Evolutionary conservation across 352 stramenopile species (phyloP).

Genomic region (Phytophthora foliorum): DNA sequence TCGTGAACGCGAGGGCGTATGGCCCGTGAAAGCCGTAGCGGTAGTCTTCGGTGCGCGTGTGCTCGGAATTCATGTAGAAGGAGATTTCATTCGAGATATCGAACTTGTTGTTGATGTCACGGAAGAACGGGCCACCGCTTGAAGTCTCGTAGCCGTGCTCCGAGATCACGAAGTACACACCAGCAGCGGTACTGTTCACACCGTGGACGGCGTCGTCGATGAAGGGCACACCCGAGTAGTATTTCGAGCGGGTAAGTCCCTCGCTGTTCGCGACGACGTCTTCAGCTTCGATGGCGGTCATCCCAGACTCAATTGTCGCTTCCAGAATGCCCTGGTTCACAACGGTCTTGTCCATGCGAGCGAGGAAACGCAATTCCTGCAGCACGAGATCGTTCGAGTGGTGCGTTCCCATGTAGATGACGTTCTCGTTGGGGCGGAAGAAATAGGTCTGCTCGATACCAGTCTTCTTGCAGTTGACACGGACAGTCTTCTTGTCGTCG

Average conservation of each 20-base stretch:
- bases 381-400: slow-evolving; percentile 44
- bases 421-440: slow-evolving; percentile 59
- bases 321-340: slow-evolving; percentile 45
- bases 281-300: slow-evolving; percentile 49
- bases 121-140: slow-evolving; percentile 56
- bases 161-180: slow-evolving; percentile 67
- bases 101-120: slow-evolving; percentile 70
- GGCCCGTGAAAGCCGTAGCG: slow-evolving; percentile 64
- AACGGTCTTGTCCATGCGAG: slow-evolving; percentile 49
- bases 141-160: slow-evolving; percentile 56
- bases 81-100: slow-evolving; percentile 57
- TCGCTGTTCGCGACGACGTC: slow-evolving; percentile 46
- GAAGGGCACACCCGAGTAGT: slow-evolving; percentile 48
- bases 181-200: slow-evolving; percentile 42
- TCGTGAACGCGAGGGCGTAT: slow-evolving; percentile 56
- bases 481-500: slow-evolving; percentile 54
- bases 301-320: slow-evolving; percentile 44
- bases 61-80: slow-evolving; percentile 75
- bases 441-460: slow-evolving; percentile 44
- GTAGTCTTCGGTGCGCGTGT: slow-evolving; percentile 65
- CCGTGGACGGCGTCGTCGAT: slow-evolving; percentile 54
- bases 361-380: slow-evolving; percentile 57
- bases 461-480: slow-evolving; percentile 46
- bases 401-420: slow-evolving; percentile 69
- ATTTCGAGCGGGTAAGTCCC: slow-evolving; percentile 53